Evolutionary conservation across 441 rosid genomes (phyloP).

Genomic region (California macrophylla): DNA sequence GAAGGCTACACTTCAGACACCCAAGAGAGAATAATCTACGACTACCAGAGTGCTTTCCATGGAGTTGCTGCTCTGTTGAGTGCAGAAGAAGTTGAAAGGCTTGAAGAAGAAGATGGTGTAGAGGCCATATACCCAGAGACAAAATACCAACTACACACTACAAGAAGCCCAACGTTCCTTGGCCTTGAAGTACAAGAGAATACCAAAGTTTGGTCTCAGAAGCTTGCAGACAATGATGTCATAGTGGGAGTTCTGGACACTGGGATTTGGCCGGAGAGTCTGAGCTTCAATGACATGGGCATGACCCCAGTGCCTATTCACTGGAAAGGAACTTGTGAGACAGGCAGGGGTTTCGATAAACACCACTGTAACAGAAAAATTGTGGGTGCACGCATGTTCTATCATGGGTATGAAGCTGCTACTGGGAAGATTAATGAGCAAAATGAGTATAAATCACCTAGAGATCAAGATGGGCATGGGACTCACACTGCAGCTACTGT

Average conservation of each 20-base stretch:
- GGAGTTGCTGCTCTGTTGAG: constrained; percentile 57
- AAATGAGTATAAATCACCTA: constrained; percentile 45
- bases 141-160: constrained; percentile 52
- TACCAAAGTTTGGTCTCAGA: constrained; percentile 37
- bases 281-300: constrained; percentile 52
- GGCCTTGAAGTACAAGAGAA: constrained; percentile 41
- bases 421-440: constrained; percentile 54
- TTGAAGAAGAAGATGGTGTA: constrained; percentile 45
- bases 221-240: constrained; percentile 42
- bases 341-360: constrained; percentile 39
- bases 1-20: constrained; percentile 21
- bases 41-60: constrained; percentile 56
- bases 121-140: constrained; percentile 45
- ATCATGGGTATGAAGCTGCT: constrained; percentile 53
- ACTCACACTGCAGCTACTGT: constrained; percentile 67
- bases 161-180: constrained; percentile 56
- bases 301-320: constrained; percentile 43
- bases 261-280: constrained; percentile 70
- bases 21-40: constrained; percentile 51
- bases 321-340: constrained; percentile 61
- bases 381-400: constrained; percentile 57
- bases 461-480: constrained; percentile 63
- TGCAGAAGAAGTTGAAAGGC: constrained; percentile 44
- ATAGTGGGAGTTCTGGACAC: constrained; percentile 60
- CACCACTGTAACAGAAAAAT: constrained; percentile 49